Conservation (phyloP, 495 filamentous ascomycete species). For the Aspergillus sclerotioniger region DNA sequence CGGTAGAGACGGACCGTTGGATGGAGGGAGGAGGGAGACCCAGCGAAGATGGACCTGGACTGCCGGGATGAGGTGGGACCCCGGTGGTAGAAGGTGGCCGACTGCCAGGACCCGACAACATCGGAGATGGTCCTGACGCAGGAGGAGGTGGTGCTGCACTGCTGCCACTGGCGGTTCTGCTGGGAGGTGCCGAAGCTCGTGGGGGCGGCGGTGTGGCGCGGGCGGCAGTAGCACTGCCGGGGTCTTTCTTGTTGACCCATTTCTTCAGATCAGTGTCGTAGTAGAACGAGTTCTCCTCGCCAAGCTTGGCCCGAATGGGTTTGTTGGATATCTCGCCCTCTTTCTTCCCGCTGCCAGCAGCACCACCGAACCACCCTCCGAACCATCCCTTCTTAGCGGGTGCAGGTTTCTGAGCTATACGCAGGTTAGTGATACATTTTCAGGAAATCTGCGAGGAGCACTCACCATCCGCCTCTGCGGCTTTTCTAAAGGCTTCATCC, state of each 20-base stretch:
- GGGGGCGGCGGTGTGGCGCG: conserved; percentile 54
- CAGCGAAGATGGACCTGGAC: conserved; percentile 38
- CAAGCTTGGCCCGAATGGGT: conserved; percentile 93
- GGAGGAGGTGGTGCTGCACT: conserved; percentile 39
- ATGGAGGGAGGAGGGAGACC: conserved; percentile 28
- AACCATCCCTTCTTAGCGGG: conserved; percentile 78
- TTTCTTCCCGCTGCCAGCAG: conserved; percentile 50
- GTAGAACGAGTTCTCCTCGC: conserved; percentile 88
- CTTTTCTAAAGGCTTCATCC: conserved; percentile 77
- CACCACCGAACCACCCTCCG: conserved; percentile 71
- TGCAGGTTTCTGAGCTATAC: conserved; percentile 40
- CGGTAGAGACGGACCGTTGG: conserved; percentile 40
- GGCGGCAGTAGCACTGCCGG: conserved; percentile 43
- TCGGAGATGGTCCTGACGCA: conserved; percentile 23
- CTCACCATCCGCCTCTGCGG: conserved; percentile 81
- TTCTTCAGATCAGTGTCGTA: conserved; percentile 93
- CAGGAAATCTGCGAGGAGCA: conserved; percentile 5
- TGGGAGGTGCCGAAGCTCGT: conserved; percentile 43
- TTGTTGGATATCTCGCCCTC: conserved; percentile 54
- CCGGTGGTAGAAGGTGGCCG: conserved; percentile 42
- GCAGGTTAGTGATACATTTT: conserved; percentile 20
- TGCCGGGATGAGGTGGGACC: conserved; percentile 36
- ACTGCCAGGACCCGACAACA: conserved; percentile 31
- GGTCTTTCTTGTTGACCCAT: conserved; percentile 96
- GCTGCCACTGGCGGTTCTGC: conserved; percentile 36